These are phyloP conservation scores for Capsicum baccatum DNA, from an alignment of 257 asterid genomes.

Conservation along the genomic window DNA sequence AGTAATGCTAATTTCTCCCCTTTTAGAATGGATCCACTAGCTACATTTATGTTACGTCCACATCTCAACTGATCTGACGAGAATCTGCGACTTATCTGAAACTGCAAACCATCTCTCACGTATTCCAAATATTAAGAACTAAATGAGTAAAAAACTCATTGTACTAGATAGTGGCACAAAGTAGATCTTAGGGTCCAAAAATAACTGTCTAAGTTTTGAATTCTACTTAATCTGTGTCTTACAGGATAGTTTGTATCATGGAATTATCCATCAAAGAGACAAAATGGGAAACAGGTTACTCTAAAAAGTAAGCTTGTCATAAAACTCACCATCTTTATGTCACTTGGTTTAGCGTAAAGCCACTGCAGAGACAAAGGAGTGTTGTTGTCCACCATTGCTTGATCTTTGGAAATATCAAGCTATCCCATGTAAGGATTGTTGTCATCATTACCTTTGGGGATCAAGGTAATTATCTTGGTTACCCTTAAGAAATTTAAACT, in stretches of 20 bases:
- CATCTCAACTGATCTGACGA: neutral
- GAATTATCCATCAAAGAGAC: neutral
- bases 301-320: neutral
- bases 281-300: neutral
- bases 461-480: too few species aligned
- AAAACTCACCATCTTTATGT: conserved; percentile 66
- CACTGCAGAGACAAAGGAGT: conserved; percentile 98
- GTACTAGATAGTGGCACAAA: neutral
- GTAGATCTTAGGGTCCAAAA: neutral
- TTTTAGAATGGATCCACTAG: too few species aligned
- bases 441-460: conserved; percentile 61
- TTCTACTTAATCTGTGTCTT: neutral
- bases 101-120: neutral
- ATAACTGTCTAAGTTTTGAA: neutral
- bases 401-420: conserved; percentile 88
- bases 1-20: too few species aligned
- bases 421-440: conserved; percentile 63
- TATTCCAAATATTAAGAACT: neutral
- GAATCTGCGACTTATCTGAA: neutral
- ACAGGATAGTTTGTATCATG: neutral
- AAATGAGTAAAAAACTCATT: neutral
- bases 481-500: too few species aligned
- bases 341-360: conserved; percentile 87
- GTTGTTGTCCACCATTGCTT: conserved; percentile 65
- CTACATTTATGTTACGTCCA: neutral